A percentile compares a stretch with the other conserved stretches of the same genome.
phyloP scores from a whole-genome alignment of 805 yeast species.

The Wickerhamiella sergipiensis region DNA sequence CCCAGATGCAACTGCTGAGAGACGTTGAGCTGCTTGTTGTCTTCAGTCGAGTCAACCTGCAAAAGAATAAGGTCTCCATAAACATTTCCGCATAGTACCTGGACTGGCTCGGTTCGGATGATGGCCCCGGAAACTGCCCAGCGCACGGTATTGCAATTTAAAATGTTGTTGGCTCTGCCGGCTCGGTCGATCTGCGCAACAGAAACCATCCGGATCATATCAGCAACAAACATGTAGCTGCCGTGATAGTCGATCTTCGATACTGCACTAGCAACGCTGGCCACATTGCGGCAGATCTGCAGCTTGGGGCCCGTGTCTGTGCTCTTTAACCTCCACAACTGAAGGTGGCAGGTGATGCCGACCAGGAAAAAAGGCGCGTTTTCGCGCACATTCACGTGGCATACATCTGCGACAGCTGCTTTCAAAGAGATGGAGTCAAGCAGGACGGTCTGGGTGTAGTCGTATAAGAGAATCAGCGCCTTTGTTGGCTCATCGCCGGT shows the following conservation, averaged over 20 bases:
- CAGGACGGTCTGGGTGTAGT: neutral
- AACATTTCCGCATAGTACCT: neutral
- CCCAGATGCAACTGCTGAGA: neutral
- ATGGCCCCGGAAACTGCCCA: neutral
- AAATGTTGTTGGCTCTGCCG: neutral
- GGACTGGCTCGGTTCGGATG: neutral
- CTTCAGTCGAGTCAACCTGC: neutral
- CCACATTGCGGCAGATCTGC: neutral
- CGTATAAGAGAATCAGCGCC: neutral
- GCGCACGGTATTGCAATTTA: neutral
- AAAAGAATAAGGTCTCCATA: neutral
- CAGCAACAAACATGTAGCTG: neutral
- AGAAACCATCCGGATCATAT: neutral
- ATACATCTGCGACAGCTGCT: neutral
- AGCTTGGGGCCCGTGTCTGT: neutral
- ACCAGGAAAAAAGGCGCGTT: neutral
- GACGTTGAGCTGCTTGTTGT: neutral
- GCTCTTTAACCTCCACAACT: neutral
- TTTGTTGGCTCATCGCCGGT: neutral
- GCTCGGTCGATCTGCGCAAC: neutral
- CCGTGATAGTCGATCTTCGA: neutral
- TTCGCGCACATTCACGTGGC: neutral
- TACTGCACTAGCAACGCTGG: neutral
- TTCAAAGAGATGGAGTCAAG: neutral
- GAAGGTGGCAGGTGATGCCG: neutral